Base-by-base conservation (phyloP, 192 early-diverging fungal species). In the Spizellomyces punctatus region DNA sequence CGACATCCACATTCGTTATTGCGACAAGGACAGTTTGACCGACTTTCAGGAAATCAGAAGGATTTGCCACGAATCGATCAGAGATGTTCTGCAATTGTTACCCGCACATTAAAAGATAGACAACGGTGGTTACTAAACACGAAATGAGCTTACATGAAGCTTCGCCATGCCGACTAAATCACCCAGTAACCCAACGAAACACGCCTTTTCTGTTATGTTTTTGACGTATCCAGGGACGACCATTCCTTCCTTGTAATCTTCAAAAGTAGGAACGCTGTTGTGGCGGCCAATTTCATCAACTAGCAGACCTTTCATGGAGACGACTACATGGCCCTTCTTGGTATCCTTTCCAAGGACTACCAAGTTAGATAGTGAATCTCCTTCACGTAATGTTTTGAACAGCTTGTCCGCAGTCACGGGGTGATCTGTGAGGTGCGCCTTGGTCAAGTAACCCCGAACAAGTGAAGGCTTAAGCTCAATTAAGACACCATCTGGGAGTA, bases 211-310 rank as follows among this genome's bases (percentile, higher is more conserved):
- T 4, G 85, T 85, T 8, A 91, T 81, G 63, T 88, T 91, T 54
- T 80, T 82, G 48, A 97, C 88, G 66, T 85, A 94, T 0, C 91
- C 94, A 43, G 84, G 82, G 9, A 94, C 69, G 10, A 94, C 77
- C 60, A 86, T 80, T n/a, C 88, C 92, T 6, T 76, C 76, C 16
- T 81, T 71, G 9, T 93, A 54, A 58, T 91, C 90, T 0, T 82
- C 75, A 14, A 82, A 73, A 8, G 75, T 64, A 41, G 59, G 59
- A 10, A 50, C 48, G 5, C 46, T 64, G 10, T 58, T 62, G 71
- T n/a, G 74, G 74, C 50, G 79, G 69, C 83, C 85, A 41, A 79
- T 82, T 7, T 88, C 86, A 65, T 84, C 72, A 5, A 91, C 74
- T 57, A 93, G 75, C 5, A 81, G 62, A 6, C 84, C 83, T 69